Conservation (phyloP, 108 stramenopile genomes). For the Epithemia pelagica region DNA sequence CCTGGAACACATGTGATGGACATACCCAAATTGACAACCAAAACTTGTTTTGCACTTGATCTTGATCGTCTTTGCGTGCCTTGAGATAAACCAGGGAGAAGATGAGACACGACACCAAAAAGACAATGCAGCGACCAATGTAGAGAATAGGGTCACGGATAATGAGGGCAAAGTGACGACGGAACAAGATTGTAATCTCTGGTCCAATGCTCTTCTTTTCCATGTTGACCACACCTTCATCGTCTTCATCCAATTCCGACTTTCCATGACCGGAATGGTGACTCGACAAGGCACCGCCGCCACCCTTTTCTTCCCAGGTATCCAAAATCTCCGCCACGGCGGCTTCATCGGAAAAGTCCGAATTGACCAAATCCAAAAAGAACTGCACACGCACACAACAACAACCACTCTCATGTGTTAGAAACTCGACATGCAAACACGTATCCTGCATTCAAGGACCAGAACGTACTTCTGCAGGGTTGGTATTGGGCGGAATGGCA, state of each 20-base stretch:
- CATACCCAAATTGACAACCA: constrained; percentile 15
- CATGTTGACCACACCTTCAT: constrained; percentile 15
- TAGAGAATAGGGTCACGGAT: constrained; percentile 21
- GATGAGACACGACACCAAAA: constrained; percentile 13
- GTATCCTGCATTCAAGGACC: not conserved
- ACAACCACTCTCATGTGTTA: no score
- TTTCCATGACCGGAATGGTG: constrained; percentile 8
- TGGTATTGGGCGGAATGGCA: constrained; percentile 19
- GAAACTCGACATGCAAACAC: not conserved
- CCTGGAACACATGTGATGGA: not conserved
- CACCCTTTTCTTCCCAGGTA: constrained; percentile 13
- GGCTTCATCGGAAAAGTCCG: constrained; percentile 20
- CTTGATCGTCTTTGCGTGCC: constrained; percentile 16
- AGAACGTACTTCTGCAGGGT: constrained; percentile 17
- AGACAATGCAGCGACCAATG: constrained; percentile 17
- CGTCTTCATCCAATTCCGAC: constrained; percentile 11
- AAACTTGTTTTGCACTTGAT: constrained; percentile 22
- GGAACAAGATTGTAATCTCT: constrained; percentile 22
- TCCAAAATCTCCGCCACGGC: constrained; percentile 8
- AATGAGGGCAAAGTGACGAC: constrained; percentile 17
- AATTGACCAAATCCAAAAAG: constrained; percentile 37
- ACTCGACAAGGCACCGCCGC: constrained; percentile 1
- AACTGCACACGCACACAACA: no score
- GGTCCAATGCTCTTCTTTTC: not conserved
- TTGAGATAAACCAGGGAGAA: constrained; percentile 23